phyloP scores from a whole-genome alignment of 2,329 filamentous ascomycete genomes.

The Fusarium humuli region DNA sequence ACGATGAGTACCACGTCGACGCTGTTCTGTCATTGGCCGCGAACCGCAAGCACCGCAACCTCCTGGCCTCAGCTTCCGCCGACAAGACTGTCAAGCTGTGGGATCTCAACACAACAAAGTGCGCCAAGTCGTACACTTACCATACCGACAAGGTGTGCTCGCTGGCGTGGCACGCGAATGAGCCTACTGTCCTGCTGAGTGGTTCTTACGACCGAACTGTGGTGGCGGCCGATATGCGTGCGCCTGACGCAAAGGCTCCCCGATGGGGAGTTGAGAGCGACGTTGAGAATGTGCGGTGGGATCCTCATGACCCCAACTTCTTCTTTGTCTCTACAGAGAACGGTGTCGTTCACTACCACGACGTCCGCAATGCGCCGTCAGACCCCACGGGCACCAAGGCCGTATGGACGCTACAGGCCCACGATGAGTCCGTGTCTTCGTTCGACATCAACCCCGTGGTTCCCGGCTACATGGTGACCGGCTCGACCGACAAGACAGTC shows the following conservation, averaged over 20 bases:
- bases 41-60: constrained; percentile 92
- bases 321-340: constrained; percentile 97
- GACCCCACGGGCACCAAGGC: constrained; percentile 82
- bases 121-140: constrained; percentile 94
- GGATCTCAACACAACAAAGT: constrained; percentile 92
- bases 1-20: constrained; percentile 93
- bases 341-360: constrained; percentile 92
- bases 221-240: constrained; percentile 95
- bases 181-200: constrained; percentile 89
- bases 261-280: constrained; percentile 96
- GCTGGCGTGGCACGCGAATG: constrained; percentile 88
- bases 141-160: constrained; percentile 99
- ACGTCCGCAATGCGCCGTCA: constrained; percentile 80
- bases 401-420: constrained; percentile 94
- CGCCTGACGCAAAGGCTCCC: constrained; percentile 82
- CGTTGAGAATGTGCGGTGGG: constrained; percentile 92
- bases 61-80: constrained; percentile 93
- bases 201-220: constrained; percentile 96
- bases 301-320: constrained; percentile 90
- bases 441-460: constrained; percentile 93
- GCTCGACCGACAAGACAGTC: constrained; percentile 92
- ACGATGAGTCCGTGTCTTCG: constrained; percentile 89
- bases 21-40: constrained; percentile 90
- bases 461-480: constrained; percentile 92
- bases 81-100: constrained; percentile 98